Evolutionary conservation across 179 eudicot species (phyloP), one percentile per base, ranked within the genome.

Genomic region (Nepenthes alata): DNA sequence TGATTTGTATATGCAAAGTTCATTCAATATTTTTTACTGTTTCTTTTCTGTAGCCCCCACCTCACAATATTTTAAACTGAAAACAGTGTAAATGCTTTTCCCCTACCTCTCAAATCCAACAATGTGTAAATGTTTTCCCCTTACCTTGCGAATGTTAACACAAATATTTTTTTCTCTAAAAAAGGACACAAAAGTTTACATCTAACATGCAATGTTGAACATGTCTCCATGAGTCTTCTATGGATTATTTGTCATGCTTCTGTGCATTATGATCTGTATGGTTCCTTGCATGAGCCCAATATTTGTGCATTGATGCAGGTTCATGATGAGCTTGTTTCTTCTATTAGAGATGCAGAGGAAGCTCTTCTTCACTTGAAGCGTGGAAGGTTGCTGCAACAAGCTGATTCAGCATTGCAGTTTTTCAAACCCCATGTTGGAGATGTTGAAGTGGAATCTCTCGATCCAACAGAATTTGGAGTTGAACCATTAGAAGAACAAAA

Each of bases 271-370:
- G 53, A 49, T 11, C 53, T 49, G 12, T 6, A 3, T 1, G 12
- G 51, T 15, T 64, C 63, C 34, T 48, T 56, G 47, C 47, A 48
- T 51, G 37, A 59, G 55, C 35, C 47, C 36, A 12, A 5, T 67
- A 51, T 2, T 45, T 62, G 12, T 55, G 37, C 69, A 35, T 59
- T 63, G 60, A 45, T 45, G 47, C 62, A 89, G 98, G 80, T 91
- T 55, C 82, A 77, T 53, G 86, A 75, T 49, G 98, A 91, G 83
- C 98, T 91, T 74, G 74, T 80, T 69, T 79, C 80, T 56, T 77
- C 83, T 6, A 75, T 86, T 56, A 83, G 71, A 78, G 96, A 86
- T 70, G 93, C 95, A 53, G 98, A 89, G 72, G 91, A 89, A 72
- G 89, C 85, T 53, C 89, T 91, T 55, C 66, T 91, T 67, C 77